These are phyloP conservation scores for Graphilbum ipis-grandicollis DNA, from an alignment of 2,329 filamentous ascomycete species.

Conservation along the genomic window DNA sequence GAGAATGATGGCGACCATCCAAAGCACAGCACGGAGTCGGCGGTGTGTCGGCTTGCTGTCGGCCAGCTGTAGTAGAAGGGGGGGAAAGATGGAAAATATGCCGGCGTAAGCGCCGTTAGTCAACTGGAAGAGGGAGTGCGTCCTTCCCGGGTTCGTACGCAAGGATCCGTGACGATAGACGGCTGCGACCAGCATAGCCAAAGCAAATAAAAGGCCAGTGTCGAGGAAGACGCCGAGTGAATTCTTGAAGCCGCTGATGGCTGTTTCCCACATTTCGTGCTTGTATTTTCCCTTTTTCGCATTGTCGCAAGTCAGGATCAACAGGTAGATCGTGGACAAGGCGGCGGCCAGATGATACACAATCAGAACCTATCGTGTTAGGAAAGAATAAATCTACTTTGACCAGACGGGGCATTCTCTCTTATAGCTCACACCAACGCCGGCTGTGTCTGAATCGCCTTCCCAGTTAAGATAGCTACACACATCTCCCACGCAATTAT, in stretches of 20 bases:
- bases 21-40: conserved; percentile 9
- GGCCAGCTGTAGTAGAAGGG: conserved; percentile 8
- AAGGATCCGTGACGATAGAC: conserved; percentile 7
- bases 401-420: too few species aligned
- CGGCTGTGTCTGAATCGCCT: conserved; percentile 10
- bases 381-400: too few species aligned
- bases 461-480: conserved; percentile 8
- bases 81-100: conserved; percentile 9
- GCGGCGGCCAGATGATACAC: conserved; percentile 8
- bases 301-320: conserved; percentile 5
- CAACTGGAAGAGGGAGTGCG: conserved; percentile 9
- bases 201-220: conserved; percentile 9
- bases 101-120: conserved; percentile 10
- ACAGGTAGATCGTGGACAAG: conserved; percentile 6
- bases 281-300: too few species aligned
- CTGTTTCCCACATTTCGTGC: conserved; percentile 2
- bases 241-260: conserved; percentile 5
- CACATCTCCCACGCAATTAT: not conserved
- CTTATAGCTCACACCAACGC: conserved; percentile 7
- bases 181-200: conserved; percentile 6
- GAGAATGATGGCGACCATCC: conserved; percentile 9
- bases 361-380: conserved; percentile 10
- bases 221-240: conserved; percentile 8
- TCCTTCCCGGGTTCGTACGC: conserved; percentile 6
- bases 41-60: conserved; percentile 6